Base-by-base conservation (phyloP, 2,329 filamentous ascomycete genomes). In the Claviceps capensis region DNA sequence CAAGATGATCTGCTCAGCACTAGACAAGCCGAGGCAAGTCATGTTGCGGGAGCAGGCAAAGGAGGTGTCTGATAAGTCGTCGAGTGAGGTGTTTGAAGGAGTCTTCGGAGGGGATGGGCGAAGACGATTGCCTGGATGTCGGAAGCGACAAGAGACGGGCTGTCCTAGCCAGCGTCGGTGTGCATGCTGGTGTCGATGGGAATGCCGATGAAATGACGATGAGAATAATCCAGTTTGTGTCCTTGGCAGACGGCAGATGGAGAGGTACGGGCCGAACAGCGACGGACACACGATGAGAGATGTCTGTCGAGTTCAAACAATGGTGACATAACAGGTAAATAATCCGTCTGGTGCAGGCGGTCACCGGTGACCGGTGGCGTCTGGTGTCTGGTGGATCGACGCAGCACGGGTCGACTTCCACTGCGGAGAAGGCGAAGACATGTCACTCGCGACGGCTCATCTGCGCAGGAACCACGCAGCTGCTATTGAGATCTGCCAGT, bases 1-100 rank as follows among this genome's bases (percentile, higher is more conserved):
- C 60, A 58, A 58, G 62, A 65, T 65, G 61, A 61, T 59, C 60
- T 62, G 62, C 63, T 66, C 63, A 59, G 60, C 59, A 63, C 59
- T 60, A 62, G 56, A 61, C 62, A 64, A 61, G 63, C 63, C 63
- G 64, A 62, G 40, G 22, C 53, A 50, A 52, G 47, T 64, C 66
- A 68, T 68, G 58, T 57, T 65, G 59, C 59, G 55, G 58, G 56
- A 53, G 43, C 51, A 57, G 38, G 50, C 47, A 22, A 38, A 22
- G 46, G 38, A 34, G 38, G 30, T 47, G 45, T 26, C 36, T 22
- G 48, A 26, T 42, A 43, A 37, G 34, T 26, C 26, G 26, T 26
- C 26, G 26, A 26, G 26, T 26, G 26, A 26, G 26, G 26, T 26
- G 26, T 26, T 8, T 26, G 26, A 26, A 26, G 8, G 26, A 4